phyloP scores from a whole-genome alignment of 768 basidiomycete genomes.

The Trametes maxima region DNA sequence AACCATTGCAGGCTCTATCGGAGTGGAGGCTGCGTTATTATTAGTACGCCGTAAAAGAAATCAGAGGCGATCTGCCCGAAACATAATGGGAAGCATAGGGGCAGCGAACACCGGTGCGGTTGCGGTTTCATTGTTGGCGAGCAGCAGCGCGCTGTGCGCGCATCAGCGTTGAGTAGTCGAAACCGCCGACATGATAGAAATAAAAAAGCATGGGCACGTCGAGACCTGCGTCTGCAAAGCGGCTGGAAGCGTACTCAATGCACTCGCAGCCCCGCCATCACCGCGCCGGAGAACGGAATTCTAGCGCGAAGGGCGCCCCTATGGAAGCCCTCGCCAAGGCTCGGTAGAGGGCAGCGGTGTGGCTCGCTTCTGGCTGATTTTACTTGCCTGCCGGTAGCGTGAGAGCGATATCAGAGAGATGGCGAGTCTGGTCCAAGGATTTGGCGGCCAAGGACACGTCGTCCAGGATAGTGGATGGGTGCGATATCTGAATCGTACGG shows the following conservation, averaged over 20 bases:
- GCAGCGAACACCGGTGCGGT: no score
- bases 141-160: no score
- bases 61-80: no score
- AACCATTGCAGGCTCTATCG: no score
- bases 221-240: no score
- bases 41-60: no score
- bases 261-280: background rate
- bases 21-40: no score
- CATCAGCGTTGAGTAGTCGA: background rate
- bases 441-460: background rate
- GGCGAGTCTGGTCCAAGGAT: background rate
- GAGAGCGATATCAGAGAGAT: slow-evolving; percentile 1
- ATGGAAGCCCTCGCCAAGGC: slow-evolving; percentile 10
- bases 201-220: background rate
- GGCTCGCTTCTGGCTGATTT: slow-evolving; percentile 4
- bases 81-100: no score
- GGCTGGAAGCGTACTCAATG: background rate
- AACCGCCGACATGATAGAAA: background rate
- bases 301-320: slow-evolving; percentile 11
- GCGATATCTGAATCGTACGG: background rate
- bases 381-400: slow-evolving; percentile 16
- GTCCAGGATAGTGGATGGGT: background rate
- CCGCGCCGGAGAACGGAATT: background rate
- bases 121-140: no score
- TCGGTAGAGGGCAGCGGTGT: slow-evolving; percentile 8